Evolutionary conservation across 352 stramenopile species (phyloP).

Genomic region (Chrysophaeum taylorii): DNA sequence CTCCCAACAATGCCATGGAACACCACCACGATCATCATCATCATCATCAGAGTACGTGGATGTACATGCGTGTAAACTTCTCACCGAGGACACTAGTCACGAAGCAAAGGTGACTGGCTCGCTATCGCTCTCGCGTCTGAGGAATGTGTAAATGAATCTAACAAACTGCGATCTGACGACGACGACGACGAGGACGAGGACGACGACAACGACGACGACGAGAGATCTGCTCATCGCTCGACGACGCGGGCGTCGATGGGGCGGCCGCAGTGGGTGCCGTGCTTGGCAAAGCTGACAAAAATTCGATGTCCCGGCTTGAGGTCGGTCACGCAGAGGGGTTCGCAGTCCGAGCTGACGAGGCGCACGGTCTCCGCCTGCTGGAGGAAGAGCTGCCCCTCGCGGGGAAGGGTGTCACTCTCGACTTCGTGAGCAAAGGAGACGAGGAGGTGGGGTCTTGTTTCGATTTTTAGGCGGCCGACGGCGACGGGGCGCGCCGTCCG

Average conservation of each 20-base stretch:
- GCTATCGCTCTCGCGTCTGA: too few species aligned
- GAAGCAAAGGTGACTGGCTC: too few species aligned
- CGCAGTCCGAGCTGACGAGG: not conserved
- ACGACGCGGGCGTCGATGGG: not conserved
- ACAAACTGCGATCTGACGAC: too few species aligned
- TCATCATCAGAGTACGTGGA: too few species aligned
- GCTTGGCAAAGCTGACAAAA: not conserved
- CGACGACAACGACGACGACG: too few species aligned
- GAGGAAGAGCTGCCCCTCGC: slow-evolving; percentile 16
- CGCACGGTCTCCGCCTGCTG: slow-evolving; percentile 34
- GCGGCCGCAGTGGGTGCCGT: not conserved
- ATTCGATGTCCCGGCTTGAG: not conserved
- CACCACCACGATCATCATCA: too few species aligned
- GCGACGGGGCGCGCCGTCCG: not conserved
- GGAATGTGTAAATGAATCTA: too few species aligned
- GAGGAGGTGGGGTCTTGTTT: slow-evolving; percentile 22
- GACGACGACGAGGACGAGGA: too few species aligned
- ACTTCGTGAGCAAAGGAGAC: too few species aligned
- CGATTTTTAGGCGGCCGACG: slow-evolving; percentile 28
- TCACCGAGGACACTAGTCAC: too few species aligned
- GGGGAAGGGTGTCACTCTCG: slow-evolving; percentile 5
- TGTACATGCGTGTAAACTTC: too few species aligned
- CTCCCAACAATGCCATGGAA: too few species aligned
- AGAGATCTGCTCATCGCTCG: slow-evolving; percentile 8
- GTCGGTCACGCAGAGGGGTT: not conserved